Percentiles rank a stretch among this genome's conserved stretches.
Conservation (phyloP, 116 monocot genomes). For the Posidonia oceanica region DNA sequence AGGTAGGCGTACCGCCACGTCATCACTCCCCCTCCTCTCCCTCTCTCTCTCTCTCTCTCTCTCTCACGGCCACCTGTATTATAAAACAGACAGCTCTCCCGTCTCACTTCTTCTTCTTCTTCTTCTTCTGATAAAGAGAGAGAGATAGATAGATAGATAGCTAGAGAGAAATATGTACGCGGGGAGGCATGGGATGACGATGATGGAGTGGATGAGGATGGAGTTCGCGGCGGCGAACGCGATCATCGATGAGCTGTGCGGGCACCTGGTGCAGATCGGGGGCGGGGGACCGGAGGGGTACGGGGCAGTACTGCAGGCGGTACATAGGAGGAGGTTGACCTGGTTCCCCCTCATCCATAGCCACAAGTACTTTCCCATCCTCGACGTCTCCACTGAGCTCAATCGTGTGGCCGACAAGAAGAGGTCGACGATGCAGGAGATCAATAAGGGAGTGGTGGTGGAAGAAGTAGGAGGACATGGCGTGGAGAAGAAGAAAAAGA, state of each 20-base stretch:
- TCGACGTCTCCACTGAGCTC: slow-evolving; percentile 50
- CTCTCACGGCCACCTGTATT: too few species aligned
- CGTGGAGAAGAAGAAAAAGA: neutral
- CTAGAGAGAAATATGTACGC: too few species aligned
- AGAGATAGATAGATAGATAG: too few species aligned
- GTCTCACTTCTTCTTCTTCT: too few species aligned
- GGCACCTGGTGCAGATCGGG: slow-evolving; percentile 48
- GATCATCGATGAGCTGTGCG: slow-evolving; percentile 77
- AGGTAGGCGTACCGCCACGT: too few species aligned
- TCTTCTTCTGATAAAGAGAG: too few species aligned
- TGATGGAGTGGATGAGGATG: slow-evolving; percentile 68
- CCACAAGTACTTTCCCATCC: slow-evolving; percentile 69
- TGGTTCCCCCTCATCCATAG: slow-evolving; percentile 83
- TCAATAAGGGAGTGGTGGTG: neutral
- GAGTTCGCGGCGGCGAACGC: slow-evolving; percentile 99
- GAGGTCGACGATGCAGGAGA: neutral
- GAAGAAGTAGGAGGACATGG: neutral
- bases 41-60: too few species aligned
- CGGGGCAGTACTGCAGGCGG: slow-evolving; percentile 49
- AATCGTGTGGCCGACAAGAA: slow-evolving; percentile 16
- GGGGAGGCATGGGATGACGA: slow-evolving; percentile 1
- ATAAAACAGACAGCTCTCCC: too few species aligned
- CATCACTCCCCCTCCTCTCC: too few species aligned
- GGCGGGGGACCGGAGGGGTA: slow-evolving; percentile 15
- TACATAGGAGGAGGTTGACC: slow-evolving; percentile 67